Base-by-base conservation (phyloP, 2,329 filamentous ascomycete genomes). In the Stagonosporopsis tanaceti region DNA sequence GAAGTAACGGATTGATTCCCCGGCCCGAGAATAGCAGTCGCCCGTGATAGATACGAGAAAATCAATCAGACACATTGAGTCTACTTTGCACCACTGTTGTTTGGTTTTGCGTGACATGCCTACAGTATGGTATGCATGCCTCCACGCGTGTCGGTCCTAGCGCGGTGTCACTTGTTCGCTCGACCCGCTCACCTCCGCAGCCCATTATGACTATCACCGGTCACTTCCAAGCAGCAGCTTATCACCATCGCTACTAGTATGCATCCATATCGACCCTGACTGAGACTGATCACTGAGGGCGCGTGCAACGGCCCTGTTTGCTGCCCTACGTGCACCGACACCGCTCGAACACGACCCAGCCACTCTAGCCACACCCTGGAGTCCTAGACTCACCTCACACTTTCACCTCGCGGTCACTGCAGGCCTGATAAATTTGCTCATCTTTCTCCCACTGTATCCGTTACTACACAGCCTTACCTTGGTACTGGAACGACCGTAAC, bases 161-260 rank as follows among this genome's bases (percentile, higher is more conserved):
- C 54, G 48, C 48, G 30, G 53, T 47, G 47, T 47, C 40, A 51
- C 47, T 28, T 51, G 35, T 48, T 57, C 47, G 53, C 41, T 47
- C 47, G 17, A 44, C 17, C 20, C 20, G 20, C 20, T 35, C 38
- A 42, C 9, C 30, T 46, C 41, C 39, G 20, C 35, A 24, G 17
- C 7, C 17, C 40, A 15, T 11, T 15, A 41, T 17, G 34, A 35
- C 32, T 22, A 15, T 17, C 38, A 37, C 7, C 28, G 7, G 34
- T 44, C 37, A 34, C 24, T 22, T 6, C 8, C 32, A 14, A 17
- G 32, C 17, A 37, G 22, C 32, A 52, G 38, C 37, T 32, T 20
- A 38, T 28, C 24, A 32, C 32, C 45, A 57, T 57, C 32, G 25
- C 34, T 47, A 52, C 20, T 9, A 34, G 20, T 15, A 46, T 46